Base-by-base conservation (phyloP, 2,329 filamentous ascomycete species). In the Amauroascus niger region DNA sequence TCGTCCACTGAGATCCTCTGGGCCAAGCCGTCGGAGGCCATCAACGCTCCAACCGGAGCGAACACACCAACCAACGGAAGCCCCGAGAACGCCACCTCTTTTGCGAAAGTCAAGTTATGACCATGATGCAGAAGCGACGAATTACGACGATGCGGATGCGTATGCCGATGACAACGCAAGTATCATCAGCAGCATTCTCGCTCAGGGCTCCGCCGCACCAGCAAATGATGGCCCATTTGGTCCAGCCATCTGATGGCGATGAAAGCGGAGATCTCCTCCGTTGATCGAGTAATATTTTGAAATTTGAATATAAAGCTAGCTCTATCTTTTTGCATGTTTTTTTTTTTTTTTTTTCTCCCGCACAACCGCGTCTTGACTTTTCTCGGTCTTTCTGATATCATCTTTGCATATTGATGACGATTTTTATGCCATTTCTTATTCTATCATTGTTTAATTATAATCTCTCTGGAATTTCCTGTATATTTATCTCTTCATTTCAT, bases 81-180 rank as follows among this genome's bases (percentile, higher is more conserved):
- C 71, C 28, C 68, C 63, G 28, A 26, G 50, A n/a, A 81, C 77
- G 7, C 79, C 79, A n/a, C 76, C 76, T 40, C 71, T 82, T 8
- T 71, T 82, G 61, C 69, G 76, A 35, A 74, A 74, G 60, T 74
- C 74, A 45, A 76, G 71, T 60, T 82, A 82, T 57, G 80, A 83
- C 60, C 74, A 75, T 57, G 80, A 82, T 60, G 80, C 80, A 0
- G 78, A 81, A 60, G 74, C 69, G 5, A 64, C 71, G 35, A 71
- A 67, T 47, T 76, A 74, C 54, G 69, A 75, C 39, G 68, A 68
- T 43, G 71, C 70, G 18, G 68, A 68, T 43, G 71, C 70, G 18
- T 74, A 75, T 50, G 73, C 73, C 37, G 76, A 78, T 55, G 76
- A 79, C 55, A 69, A 73, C 26, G 70, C 70, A 40, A 76, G 74